Percentiles rank a stretch among this genome's conserved stretches.
phyloP scores from a whole-genome alignment of 2,329 filamentous ascomycete species.

The Ceratocystis ficicola region DNA sequence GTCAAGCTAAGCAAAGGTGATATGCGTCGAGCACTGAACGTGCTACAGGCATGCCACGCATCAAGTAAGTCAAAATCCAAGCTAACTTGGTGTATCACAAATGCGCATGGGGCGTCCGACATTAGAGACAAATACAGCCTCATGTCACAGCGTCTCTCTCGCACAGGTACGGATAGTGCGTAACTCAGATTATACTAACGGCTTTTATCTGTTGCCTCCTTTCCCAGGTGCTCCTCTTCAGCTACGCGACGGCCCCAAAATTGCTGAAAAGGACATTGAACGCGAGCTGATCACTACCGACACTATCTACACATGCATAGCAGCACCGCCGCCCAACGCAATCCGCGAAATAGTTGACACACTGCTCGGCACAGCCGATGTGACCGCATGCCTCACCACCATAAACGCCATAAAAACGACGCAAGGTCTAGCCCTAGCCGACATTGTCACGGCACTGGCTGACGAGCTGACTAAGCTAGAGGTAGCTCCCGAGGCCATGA shows the following conservation, averaged over 20 bases:
- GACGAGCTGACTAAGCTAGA: constrained; percentile 75
- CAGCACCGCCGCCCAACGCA: constrained; percentile 81
- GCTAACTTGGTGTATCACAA: not conserved
- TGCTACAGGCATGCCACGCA: constrained; percentile 90
- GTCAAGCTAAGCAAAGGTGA: constrained; percentile 86
- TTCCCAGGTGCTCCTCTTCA: constrained; percentile 54
- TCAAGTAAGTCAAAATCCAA: constrained; percentile 49
- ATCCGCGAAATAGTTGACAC: constrained; percentile 75
- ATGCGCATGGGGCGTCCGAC: not conserved
- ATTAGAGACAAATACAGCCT: not conserved
- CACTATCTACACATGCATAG: constrained; percentile 95
- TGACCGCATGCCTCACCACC: constrained; percentile 77
- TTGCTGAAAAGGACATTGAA: constrained; percentile 51
- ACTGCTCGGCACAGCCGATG: constrained; percentile 70
- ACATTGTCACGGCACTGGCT: constrained; percentile 76
- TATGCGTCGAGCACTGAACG: constrained; percentile 89
- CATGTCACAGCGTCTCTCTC: not conserved
- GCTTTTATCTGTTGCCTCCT: not conserved
- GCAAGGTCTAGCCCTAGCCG: constrained; percentile 79
- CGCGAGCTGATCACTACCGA: constrained; percentile 75
- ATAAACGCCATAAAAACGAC: constrained; percentile 77
- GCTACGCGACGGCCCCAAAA: constrained; percentile 45
- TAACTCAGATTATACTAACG: constrained; percentile 1
- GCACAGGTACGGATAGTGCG: not conserved
- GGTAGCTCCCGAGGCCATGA: constrained; percentile 74